Base-by-base conservation (phyloP, 352 stramenopile species). In the Phytophthora citrophthora region DNA sequence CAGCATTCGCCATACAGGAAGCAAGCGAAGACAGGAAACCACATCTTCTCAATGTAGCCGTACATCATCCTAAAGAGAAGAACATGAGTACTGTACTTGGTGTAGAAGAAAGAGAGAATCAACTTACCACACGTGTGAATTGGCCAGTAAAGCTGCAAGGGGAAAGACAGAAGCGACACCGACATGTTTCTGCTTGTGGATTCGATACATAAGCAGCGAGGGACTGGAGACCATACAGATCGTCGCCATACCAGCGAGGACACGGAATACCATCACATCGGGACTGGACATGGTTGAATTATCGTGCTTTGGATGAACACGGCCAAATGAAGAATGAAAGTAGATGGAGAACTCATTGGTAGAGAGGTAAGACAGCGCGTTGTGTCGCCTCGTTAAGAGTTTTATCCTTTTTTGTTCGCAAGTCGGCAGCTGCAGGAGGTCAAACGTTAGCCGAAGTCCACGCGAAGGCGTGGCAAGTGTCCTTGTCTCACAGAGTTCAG, bases 151-250 rank as follows among this genome's bases (percentile, higher is more conserved):
- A n/a, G 77, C 62, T 9, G 70, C 68, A 4, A 86, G 60, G 27
- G 77, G 73, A 29, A 82, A 54, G 10, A 86, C 66, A 31, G 76
- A 83, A 4, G 64, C 48, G 15, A 74, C 53, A 10, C 68, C 77
- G 39, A 83, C 62, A 27, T 72, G 52, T 34, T 79, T 81, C 31
- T 62, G 54, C 43, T 69, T 73, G 69, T 77, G 72, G 59, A 86
- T 81, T 39, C 59, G 72, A 48, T 71, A 75, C 32, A 86, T 67
- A 6, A 74, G 55, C 8, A 78, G 55, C 12, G 70, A 68, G 1
- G 74, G 77, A 49, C 77, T 86, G 48, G 76, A 61, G 46, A 74
- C 74, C 71, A 86, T 82, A 16, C 69, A 62, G 23, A 71, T 74
- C 15, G 72, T 75, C 15, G 72, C 52, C 54, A 76, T 63, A 10